Percentiles rank a stretch among this genome's conserved stretches.
These are phyloP conservation scores for Xylaria nigripes DNA, from an alignment of 495 filamentous ascomycete species.

Conservation along the genomic window DNA sequence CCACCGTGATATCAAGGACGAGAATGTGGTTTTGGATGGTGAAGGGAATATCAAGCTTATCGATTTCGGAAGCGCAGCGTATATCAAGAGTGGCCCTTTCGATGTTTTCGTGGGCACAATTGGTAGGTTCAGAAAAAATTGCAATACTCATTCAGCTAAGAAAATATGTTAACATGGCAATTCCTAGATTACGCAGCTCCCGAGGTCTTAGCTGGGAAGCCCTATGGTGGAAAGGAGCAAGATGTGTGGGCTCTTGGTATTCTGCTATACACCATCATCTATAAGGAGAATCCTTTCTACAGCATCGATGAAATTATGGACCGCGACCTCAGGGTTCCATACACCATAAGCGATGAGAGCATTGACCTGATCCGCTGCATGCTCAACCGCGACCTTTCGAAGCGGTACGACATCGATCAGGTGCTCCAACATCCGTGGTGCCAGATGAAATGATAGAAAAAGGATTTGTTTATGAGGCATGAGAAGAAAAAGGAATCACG, in stretches of 20 bases:
- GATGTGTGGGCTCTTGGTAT: constrained; percentile 99
- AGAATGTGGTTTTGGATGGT: constrained; percentile 92
- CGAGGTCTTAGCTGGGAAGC: constrained; percentile 87
- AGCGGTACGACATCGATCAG: constrained; percentile 70
- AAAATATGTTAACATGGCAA: background rate
- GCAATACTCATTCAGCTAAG: background rate
- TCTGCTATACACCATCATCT: constrained; percentile 94
- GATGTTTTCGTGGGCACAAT: constrained; percentile 99
- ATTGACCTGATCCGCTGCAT: constrained; percentile 84
- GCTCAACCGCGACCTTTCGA: constrained; percentile 82
- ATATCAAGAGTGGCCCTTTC: constrained; percentile 96
- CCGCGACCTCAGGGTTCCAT: constrained; percentile 85
- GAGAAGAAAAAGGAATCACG: background rate
- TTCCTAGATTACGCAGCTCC: constrained; percentile 87
- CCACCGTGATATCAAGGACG: constrained; percentile 97
- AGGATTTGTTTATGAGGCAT: background rate
- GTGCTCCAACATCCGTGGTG: constrained; percentile 84
- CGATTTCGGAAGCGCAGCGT: constrained; percentile 95
- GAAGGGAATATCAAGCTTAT: constrained; percentile 95
- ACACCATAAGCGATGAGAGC: constrained; percentile 81
- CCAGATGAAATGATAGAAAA: constrained; percentile 24
- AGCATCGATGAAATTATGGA: constrained; percentile 99
- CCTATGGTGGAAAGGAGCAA: constrained; percentile 93
- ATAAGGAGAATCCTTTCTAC: constrained; percentile 99
- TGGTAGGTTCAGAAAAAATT: constrained; percentile 49